Percentiles rank a stretch among this genome's conserved stretches.
Evolutionary conservation across 805 yeast genomes (phyloP).

Genomic region (Scheffersomyces ergatensis): DNA sequence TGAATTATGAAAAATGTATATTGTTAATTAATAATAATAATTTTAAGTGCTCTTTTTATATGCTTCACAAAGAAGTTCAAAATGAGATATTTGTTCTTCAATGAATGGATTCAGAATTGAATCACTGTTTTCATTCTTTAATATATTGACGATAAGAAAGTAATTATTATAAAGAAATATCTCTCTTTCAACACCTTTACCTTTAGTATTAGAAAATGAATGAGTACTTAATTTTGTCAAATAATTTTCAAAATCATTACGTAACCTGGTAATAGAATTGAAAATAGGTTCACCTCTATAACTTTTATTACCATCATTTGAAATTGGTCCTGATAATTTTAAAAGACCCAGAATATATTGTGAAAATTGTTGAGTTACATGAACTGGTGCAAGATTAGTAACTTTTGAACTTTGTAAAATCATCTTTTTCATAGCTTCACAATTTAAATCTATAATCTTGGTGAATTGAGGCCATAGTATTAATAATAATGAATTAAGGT

Average conservation of each 20-base stretch:
- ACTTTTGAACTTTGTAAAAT: conserved; percentile 27
- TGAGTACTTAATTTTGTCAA: conserved; percentile 66
- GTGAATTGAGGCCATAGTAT: conserved; percentile 87
- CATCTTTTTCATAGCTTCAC: conserved; percentile 64
- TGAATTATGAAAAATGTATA: conserved; percentile 15
- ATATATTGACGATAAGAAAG: conserved; percentile 57
- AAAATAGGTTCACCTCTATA: conserved; percentile 67
- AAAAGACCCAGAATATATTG: conserved; percentile 69
- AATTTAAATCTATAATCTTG: conserved; percentile 69
- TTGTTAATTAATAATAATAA: not conserved
- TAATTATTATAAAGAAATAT: conserved; percentile 73
- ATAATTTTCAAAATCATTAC: conserved; percentile 77
- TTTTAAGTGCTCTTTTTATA: conserved; percentile 22
- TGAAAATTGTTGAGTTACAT: conserved; percentile 77
- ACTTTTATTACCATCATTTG: conserved; percentile 10
- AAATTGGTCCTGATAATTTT: conserved; percentile 37
- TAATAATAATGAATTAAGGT: conserved; percentile 62
- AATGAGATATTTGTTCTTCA: conserved; percentile 37
- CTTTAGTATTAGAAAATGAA: conserved; percentile 24
- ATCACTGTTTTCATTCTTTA: conserved; percentile 36
- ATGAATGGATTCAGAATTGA: conserved; percentile 19
- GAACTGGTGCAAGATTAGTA: conserved; percentile 41
- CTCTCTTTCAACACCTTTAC: conserved; percentile 53
- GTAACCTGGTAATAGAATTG: conserved; percentile 62
- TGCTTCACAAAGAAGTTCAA: conserved; percentile 38